Percentiles rank a stretch among this genome's conserved stretches.
Conservation (phyloP, 1,284 basidiomycete species). For the Cerioporus squamosus region DNA sequence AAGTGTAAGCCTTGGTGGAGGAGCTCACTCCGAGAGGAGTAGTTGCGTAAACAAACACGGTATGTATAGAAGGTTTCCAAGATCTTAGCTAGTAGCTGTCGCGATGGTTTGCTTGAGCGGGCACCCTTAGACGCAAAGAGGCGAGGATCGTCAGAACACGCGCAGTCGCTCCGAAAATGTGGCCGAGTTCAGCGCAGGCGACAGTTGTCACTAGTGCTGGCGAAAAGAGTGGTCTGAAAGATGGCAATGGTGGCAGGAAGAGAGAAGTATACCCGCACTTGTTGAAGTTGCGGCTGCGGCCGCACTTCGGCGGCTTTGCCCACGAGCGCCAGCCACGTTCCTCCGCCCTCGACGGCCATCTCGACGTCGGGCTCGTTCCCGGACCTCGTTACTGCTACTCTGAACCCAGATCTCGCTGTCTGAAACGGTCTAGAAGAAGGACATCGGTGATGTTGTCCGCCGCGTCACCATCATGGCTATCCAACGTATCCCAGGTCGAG, state of each 20-base stretch:
- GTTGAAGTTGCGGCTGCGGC: not conserved
- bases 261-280: too few species aligned
- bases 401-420: not conserved
- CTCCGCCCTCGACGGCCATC: slow-evolving; percentile 2
- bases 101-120: too few species aligned
- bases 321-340: slow-evolving; percentile 19
- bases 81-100: too few species aligned
- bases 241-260: not conserved
- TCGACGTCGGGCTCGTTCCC: slow-evolving; percentile 4
- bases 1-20: not conserved
- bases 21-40: not conserved
- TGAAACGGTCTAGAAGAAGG: not conserved
- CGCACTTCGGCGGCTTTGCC: too few species aligned
- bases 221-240: not conserved
- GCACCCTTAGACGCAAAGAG: too few species aligned
- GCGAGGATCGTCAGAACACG: too few species aligned
- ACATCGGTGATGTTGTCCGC: slow-evolving; percentile 24
- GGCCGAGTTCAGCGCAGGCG: too few species aligned
- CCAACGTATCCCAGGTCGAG: slow-evolving; percentile 63
- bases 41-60: not conserved
- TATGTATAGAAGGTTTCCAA: not conserved
- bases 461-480: slow-evolving; percentile 26
- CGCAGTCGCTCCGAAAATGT: too few species aligned
- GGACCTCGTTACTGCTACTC: not conserved
- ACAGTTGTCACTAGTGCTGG: too few species aligned